Conservation (phyloP, 495 filamentous ascomycete genomes). For the Pseudoneurospora amorphoporcata region DNA sequence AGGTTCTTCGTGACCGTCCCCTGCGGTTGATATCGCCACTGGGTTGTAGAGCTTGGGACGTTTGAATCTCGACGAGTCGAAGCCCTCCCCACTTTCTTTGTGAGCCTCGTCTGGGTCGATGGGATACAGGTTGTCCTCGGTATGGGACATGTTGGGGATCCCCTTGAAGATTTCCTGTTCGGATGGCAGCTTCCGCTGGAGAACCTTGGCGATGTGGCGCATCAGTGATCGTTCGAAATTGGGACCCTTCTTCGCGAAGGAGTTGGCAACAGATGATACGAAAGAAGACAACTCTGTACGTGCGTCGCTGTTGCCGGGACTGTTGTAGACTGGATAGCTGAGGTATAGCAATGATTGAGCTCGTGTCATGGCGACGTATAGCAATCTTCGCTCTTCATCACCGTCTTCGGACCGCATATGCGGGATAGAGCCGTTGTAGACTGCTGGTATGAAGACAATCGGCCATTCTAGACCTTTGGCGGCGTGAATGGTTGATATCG, state of each 20-base stretch:
- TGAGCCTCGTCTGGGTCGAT: constrained; percentile 19
- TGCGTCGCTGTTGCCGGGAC: constrained; percentile 19
- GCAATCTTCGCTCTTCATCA: constrained; percentile 79
- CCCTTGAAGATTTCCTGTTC: constrained; percentile 29
- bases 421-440: constrained; percentile 87
- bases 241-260: constrained; percentile 33
- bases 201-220: constrained; percentile 28
- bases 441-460: constrained; percentile 85
- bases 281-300: constrained; percentile 31
- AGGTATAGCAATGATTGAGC: constrained; percentile 87
- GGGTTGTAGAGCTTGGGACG: constrained; percentile 18
- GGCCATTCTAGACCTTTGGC: constrained; percentile 98
- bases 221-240: constrained; percentile 34
- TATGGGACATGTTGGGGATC: constrained; percentile 29
- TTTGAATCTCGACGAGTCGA: constrained; percentile 12
- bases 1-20: constrained; percentile 21
- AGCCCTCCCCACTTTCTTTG: not conserved
- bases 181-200: constrained; percentile 28
- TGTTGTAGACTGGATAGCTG: constrained; percentile 54
- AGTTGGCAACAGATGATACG: constrained; percentile 20
- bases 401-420: constrained; percentile 85
- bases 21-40: constrained; percentile 5
- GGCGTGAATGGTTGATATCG: constrained; percentile 93
- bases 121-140: constrained; percentile 32
- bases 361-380: constrained; percentile 98